These are phyloP conservation scores for Abortiporus biennis DNA, from an alignment of 1,284 basidiomycete genomes.

Conservation along the genomic window DNA sequence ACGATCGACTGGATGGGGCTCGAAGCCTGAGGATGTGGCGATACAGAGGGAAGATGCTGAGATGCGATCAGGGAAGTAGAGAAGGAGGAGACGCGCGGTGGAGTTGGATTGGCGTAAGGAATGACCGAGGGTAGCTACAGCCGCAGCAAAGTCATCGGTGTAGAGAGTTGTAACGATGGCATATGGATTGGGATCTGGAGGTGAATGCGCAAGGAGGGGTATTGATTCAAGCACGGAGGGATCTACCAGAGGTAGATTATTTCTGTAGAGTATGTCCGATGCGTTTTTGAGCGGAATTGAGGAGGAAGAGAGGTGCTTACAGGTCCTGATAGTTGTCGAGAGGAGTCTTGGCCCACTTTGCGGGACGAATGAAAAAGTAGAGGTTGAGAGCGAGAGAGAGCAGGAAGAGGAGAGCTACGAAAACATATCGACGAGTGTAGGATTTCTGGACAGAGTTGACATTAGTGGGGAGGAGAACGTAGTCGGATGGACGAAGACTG, in stretches of 20 bases:
- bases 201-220: neutral
- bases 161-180: constrained; percentile 37
- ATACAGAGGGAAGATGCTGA: constrained; percentile 34
- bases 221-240: neutral
- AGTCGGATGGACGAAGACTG: no score
- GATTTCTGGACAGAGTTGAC: neutral
- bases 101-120: constrained; percentile 29
- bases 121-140: constrained; percentile 34
- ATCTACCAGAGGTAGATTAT: neutral
- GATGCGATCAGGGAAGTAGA: constrained; percentile 33
- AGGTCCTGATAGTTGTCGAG: constrained; percentile 18
- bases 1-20: constrained; percentile 27
- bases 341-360: constrained; percentile 9
- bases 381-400: neutral
- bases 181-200: constrained; percentile 11
- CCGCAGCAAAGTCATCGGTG: constrained; percentile 33
- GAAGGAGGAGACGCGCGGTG: constrained; percentile 27
- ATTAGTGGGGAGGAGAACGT: no score
- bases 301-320: constrained; percentile 15
- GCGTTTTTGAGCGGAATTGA: neutral
- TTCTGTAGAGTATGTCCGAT: neutral
- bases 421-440: neutral
- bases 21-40: constrained; percentile 33
- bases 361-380: neutral
- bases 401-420: neutral